phyloP scores from a whole-genome alignment of 345 rosid genomes.

The Eucalyptus shirleyi region DNA sequence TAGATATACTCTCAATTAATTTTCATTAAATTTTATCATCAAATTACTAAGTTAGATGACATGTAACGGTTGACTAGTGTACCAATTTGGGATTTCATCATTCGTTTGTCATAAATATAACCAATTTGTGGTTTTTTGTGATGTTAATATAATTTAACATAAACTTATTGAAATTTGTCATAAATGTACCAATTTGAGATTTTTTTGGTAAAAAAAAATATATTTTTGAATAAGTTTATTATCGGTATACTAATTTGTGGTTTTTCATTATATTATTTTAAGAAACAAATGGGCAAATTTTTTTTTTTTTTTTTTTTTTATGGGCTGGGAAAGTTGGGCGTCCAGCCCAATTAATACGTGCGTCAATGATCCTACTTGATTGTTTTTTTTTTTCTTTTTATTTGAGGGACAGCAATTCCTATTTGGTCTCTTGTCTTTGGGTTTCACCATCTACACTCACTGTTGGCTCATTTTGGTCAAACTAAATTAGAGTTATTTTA shows the following conservation, averaged over 20 bases:
- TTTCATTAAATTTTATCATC: too few relatives aligned
- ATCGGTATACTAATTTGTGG: too few relatives aligned
- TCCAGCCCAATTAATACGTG: neutral
- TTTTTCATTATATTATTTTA: too few relatives aligned
- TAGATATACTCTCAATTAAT: too few relatives aligned
- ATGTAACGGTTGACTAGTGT: fast-evolving
- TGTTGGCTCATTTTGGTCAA: neutral
- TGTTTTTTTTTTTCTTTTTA: neutral
- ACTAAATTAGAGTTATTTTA: neutral
- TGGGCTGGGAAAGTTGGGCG: neutral
- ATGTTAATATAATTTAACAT: too few relatives aligned
- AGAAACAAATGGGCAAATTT: neutral
- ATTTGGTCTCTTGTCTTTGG: neutral
- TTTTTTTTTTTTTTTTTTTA: neutral
- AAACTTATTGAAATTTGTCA: too few relatives aligned
- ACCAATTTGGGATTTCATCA: fast-evolving
- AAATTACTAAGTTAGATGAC: too few relatives aligned
- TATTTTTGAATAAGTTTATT: too few relatives aligned
- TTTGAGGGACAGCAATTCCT: neutral
- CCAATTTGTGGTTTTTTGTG: fast-evolving
- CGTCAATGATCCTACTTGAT: neutral
- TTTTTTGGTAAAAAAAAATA: too few relatives aligned
- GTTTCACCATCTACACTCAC: neutral
- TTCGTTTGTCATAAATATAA: neutral
- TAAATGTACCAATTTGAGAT: fast-evolving